Conservation (phyloP, 192 early-diverging fungal species). For the Backusella liffmaniae region DNA sequence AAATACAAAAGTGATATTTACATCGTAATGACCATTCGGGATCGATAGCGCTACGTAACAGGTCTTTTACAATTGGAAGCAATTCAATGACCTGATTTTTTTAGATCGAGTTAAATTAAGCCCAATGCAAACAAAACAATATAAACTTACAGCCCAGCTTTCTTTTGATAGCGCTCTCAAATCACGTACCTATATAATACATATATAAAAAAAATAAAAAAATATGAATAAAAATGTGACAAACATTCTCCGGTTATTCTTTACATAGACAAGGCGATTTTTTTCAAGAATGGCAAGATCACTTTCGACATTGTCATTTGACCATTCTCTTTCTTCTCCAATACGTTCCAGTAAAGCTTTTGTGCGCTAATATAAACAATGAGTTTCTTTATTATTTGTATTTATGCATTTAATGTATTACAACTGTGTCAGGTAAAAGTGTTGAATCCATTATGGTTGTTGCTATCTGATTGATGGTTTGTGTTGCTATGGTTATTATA, state of each 20-base stretch:
- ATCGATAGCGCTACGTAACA: constrained; percentile 3
- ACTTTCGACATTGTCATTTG: neutral
- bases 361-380: neutral
- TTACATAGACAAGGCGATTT: constrained; percentile 11
- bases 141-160: constrained; percentile 17
- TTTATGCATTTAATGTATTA: neutral
- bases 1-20: neutral
- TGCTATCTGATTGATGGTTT: neutral
- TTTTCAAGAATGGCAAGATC: constrained; percentile 3
- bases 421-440: neutral
- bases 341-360: neutral
- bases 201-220: neutral
- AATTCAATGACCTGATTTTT: constrained; percentile 1
- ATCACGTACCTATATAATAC: neutral
- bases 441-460: neutral
- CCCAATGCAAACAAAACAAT: neutral
- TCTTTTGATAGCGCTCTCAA: constrained; percentile 14
- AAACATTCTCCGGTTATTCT: neutral
- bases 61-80: constrained; percentile 15
- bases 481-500: neutral
- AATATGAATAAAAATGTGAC: neutral
- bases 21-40: neutral
- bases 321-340: constrained; percentile 10
- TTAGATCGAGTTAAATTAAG: neutral
- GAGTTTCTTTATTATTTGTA: neutral